Conservation (phyloP, 75 land plant species). For the Pinus tabuliformis region DNA sequence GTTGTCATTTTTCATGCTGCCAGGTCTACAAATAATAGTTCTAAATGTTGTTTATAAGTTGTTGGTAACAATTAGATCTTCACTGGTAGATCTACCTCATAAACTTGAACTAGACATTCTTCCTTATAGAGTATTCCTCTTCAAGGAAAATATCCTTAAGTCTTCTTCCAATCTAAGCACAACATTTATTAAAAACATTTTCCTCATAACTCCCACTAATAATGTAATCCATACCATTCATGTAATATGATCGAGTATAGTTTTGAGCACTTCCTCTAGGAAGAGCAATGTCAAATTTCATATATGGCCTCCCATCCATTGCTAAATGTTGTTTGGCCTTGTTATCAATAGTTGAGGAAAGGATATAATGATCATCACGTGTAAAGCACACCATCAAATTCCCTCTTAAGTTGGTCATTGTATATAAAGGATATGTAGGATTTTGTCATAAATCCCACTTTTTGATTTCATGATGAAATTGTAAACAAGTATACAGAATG, state of each 20-base stretch:
- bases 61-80: no score
- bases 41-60: no score
- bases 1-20: no score
- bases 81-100: no score
- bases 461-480: constrained; percentile 79
- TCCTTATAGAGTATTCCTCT: no score
- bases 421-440: constrained; percentile 55
- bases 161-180: constrained; percentile 55
- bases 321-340: constrained; percentile 75
- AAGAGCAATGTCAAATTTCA: constrained; percentile 70
- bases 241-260: constrained; percentile 85
- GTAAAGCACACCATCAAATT: no score
- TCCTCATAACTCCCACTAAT: constrained; percentile 65
- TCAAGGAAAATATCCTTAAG: no score
- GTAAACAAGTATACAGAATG: constrained; percentile 74
- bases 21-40: no score
- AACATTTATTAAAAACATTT: constrained; percentile 69
- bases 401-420: constrained; percentile 15
- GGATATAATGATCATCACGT: no score
- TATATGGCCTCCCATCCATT: constrained; percentile 77
- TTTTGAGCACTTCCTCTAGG: constrained; percentile 62
- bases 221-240: constrained; percentile 75
- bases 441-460: constrained; percentile 86
- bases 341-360: no score
- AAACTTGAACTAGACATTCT: no score